Base-by-base conservation (phyloP, 805 yeast genomes). In the Yamadazyma nakazawae region DNA sequence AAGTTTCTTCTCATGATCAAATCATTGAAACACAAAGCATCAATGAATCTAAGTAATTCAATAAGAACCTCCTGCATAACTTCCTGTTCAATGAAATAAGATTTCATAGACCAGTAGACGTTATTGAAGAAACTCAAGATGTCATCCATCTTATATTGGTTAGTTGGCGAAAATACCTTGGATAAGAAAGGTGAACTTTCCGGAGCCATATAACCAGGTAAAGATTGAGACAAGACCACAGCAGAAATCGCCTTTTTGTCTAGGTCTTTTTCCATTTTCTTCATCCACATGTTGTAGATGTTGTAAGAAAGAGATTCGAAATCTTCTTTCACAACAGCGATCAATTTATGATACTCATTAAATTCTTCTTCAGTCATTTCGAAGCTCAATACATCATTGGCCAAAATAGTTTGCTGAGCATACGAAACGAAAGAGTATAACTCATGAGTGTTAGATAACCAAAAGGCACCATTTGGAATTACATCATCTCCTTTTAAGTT, bases 401-500 rank as follows among this genome's bases (percentile, higher is more conserved):
- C 91, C 42, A 88, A 70, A 50, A 94, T 88, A n/a, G 96, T 89
- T 49, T 82, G 81, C 66, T 92, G 96, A 2, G 98, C 98, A 66
- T 89, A 87, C 13, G 91, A 82, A 49, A 92, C 96, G 74, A 94
- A 94, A 3, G 98, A 90, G 66, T 87, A 88, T 58, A 94, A 77
- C 63, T 94, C 98, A 63, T 94, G 97, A 2, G 95, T 91, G 68
- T 94, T 94, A 3, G 97, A 88, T 54, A 94, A 76, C 99, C 99
- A 94, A 74, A 91, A 94, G 0, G 97, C 96, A 55, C 97, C 98
- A 57, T 89, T 89, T 40, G 89, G 82, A 58, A 91, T 84, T 30
- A 89, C 82, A 55, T 88, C 95, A 49, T 87, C 96, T 46, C 92
- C 96, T 55, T 84, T 85, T 60, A 85, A 75, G n/a, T 75, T 68